Percentiles rank a stretch among this genome's conserved stretches.
Evolutionary conservation across 331 rosid genomes (phyloP).

Genomic region (Rosa hybrid): DNA sequence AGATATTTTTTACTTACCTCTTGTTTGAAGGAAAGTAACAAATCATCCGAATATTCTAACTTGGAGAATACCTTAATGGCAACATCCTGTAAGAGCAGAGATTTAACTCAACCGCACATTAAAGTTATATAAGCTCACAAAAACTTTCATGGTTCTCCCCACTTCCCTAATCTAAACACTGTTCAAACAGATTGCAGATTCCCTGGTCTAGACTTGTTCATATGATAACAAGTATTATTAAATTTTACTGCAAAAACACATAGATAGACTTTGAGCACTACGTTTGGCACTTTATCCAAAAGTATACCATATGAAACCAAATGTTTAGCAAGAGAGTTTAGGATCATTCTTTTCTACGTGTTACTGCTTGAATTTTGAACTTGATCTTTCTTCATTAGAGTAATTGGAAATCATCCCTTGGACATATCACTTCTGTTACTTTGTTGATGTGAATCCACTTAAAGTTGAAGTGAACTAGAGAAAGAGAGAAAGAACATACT

Average conservation of each 20-base stretch:
- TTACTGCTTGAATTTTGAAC: neutral
- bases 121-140: conserved; percentile 49
- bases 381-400: neutral
- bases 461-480: conserved; percentile 29
- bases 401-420: neutral
- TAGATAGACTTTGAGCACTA: neutral
- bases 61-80: conserved; percentile 92
- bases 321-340: neutral
- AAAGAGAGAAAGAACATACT: conserved; percentile 69
- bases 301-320: neutral
- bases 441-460: conserved; percentile 20
- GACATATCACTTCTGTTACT: neutral
- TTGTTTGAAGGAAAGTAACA: conserved; percentile 77
- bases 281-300: neutral
- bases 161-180: conserved; percentile 44
- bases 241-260: neutral
- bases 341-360: neutral
- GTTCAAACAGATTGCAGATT: neutral
- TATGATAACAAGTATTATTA: neutral
- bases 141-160: neutral
- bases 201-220: neutral
- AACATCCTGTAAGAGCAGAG: conserved; percentile 69
- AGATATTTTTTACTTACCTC: conserved; percentile 51
- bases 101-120: conserved; percentile 39
- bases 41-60: conserved; percentile 90